Conservation (phyloP, 345 rosid species). For the Acer saccharum region DNA sequence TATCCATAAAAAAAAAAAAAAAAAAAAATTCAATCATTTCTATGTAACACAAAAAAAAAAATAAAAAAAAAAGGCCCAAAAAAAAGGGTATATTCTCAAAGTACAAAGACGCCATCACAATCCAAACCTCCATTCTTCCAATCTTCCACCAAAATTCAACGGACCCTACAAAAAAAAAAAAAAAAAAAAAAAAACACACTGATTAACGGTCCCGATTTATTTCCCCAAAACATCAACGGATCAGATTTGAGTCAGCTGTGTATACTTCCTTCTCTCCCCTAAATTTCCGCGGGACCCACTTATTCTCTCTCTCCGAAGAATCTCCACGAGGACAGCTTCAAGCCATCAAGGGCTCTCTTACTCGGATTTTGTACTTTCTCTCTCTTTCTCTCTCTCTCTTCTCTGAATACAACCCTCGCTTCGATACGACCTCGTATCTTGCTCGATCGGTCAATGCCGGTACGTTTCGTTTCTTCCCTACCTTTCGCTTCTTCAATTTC, state of each 20-base stretch:
- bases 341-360: neutral
- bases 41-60: neutral
- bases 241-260: neutral
- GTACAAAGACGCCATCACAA: neutral
- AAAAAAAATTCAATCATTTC: neutral
- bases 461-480: constrained; percentile 20
- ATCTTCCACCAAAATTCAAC: neutral
- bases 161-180: neutral
- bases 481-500: neutral
- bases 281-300: constrained; percentile 32
- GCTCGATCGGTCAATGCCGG: constrained; percentile 46
- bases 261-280: constrained; percentile 12
- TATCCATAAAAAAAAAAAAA: neutral
- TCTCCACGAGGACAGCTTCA: constrained; percentile 27
- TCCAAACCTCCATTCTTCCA: neutral
- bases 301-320: constrained; percentile 16
- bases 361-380: neutral
- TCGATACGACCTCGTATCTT: constrained; percentile 24
- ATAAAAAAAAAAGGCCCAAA: neutral
- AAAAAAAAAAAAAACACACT: too few relatives aligned
- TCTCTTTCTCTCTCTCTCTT: neutral
- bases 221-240: neutral
- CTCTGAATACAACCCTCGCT: neutral
- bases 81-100: constrained; percentile 8
- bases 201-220: constrained; percentile 28